Conservation (phyloP, 2,329 filamentous ascomycete species). For the Samsoniella hepiali region DNA sequence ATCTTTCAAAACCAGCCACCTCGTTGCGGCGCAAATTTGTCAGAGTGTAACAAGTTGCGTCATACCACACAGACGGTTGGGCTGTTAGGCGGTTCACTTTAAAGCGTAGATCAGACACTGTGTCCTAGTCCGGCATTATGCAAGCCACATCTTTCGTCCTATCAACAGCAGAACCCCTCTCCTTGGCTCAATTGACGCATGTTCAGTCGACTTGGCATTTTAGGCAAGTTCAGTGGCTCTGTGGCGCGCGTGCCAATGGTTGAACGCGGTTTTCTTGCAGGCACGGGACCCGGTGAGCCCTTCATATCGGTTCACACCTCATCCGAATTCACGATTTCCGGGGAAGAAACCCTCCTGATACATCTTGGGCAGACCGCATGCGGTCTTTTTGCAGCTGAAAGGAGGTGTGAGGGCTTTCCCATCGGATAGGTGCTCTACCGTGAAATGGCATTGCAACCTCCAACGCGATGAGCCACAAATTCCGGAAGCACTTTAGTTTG, state of each 20-base stretch:
- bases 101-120: slow-evolving; percentile 16
- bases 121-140: not conserved
- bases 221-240: not conserved
- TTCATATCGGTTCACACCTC: slow-evolving; percentile 17
- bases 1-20: too few species aligned
- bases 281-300: not conserved
- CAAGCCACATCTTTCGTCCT: slow-evolving; percentile 4
- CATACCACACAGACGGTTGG: not conserved
- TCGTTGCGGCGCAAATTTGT: not conserved
- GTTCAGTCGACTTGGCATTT: slow-evolving; percentile 9
- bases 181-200: not conserved
- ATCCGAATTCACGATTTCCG: slow-evolving; percentile 14
- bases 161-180: not conserved
- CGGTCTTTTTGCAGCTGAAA: not conserved
- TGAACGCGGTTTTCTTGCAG: not conserved
- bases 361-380: not conserved
- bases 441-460: slow-evolving; percentile 1
- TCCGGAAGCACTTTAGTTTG: too few species aligned
- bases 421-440: slow-evolving; percentile 15
- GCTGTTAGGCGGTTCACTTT: not conserved
- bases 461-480: not conserved
- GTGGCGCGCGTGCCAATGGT: not conserved
- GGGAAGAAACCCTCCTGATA: slow-evolving; percentile 17
- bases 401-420: not conserved
- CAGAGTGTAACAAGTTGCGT: not conserved